Percentiles rank a stretch among this genome's conserved stretches.
These are phyloP conservation scores for Populus ilicifolia DNA, from an alignment of 345 rosid genomes.

Conservation along the genomic window DNA sequence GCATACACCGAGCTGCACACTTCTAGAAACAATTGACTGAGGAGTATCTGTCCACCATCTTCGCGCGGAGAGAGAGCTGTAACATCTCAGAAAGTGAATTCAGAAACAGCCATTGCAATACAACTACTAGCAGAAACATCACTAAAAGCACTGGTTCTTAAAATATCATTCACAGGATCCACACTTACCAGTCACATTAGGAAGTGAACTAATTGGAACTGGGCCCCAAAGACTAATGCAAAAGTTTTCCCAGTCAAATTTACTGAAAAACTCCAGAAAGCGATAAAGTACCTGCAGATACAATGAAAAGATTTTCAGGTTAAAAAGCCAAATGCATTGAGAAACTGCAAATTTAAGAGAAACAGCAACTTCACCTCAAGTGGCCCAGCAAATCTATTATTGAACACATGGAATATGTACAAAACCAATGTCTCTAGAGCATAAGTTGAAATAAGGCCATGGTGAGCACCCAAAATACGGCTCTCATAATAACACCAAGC, in stretches of 20 bases:
- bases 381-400: conserved; percentile 69
- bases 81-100: conserved; percentile 16
- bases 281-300: conserved; percentile 70
- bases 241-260: conserved; percentile 93
- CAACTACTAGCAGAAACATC: background rate
- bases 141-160: background rate
- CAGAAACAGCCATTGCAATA: conserved; percentile 4
- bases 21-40: conserved; percentile 55
- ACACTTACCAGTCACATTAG: conserved; percentile 63
- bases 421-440: conserved; percentile 86
- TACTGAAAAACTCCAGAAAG: conserved; percentile 93
- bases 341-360: conserved; percentile 1
- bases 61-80: conserved; percentile 76
- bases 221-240: conserved; percentile 93
- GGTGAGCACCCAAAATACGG: conserved; percentile 87
- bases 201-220: conserved; percentile 68
- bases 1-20: conserved; percentile 63
- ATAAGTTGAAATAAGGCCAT: conserved; percentile 83
- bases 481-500: conserved; percentile 96
- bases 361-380: conserved; percentile 49
- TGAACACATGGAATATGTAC: conserved; percentile 74
- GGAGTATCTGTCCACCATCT: conserved; percentile 56
- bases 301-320: conserved; percentile 21
- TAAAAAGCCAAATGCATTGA: conserved; percentile 8
- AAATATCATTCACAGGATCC: background rate